Evolutionary conservation across 768 basidiomycete species (phyloP).

Genomic region (Rhodotorula sphaerocarpa): DNA sequence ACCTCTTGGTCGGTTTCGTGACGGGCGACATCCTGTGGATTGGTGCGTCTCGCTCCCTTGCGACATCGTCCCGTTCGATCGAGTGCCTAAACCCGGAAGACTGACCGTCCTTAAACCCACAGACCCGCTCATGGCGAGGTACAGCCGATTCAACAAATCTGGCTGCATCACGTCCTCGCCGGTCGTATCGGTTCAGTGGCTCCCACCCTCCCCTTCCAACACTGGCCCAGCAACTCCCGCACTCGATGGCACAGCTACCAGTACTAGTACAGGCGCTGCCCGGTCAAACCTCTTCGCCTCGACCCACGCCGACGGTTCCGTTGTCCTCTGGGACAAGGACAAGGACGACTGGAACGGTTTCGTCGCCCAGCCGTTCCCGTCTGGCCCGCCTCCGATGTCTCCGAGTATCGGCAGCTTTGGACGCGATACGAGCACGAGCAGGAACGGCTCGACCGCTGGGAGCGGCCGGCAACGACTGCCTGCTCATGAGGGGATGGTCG

Average conservation of each 20-base stretch:
- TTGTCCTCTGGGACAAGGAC: constrained; percentile 83
- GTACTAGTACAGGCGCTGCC: no score
- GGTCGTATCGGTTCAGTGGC: constrained; percentile 85
- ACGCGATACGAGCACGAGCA: no score
- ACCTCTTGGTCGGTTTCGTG: constrained; percentile 81
- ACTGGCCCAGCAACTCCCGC: neutral
- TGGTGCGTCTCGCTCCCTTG: constrained; percentile 48
- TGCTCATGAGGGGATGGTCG: constrained; percentile 36
- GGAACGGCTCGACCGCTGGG: no score
- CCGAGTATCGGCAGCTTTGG: no score
- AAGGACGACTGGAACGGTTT: constrained; percentile 56
- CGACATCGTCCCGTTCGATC: neutral
- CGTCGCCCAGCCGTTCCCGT: constrained; percentile 38
- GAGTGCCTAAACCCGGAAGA: neutral
- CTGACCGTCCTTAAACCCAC: constrained; percentile 39
- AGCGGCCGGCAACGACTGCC: constrained; percentile 2
- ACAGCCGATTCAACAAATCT: constrained; percentile 44
- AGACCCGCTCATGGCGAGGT: constrained; percentile 34
- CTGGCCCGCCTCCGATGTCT: neutral
- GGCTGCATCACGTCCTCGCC: constrained; percentile 71
- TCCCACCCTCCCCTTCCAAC: constrained; percentile 54
- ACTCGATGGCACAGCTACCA: no score
- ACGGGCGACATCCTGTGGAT: constrained; percentile 97
- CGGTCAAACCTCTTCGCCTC: constrained; percentile 66
- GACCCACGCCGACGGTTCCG: constrained; percentile 79